These are phyloP conservation scores for Camelina laxa DNA, from an alignment of 345 rosid species.

Conservation along the genomic window DNA sequence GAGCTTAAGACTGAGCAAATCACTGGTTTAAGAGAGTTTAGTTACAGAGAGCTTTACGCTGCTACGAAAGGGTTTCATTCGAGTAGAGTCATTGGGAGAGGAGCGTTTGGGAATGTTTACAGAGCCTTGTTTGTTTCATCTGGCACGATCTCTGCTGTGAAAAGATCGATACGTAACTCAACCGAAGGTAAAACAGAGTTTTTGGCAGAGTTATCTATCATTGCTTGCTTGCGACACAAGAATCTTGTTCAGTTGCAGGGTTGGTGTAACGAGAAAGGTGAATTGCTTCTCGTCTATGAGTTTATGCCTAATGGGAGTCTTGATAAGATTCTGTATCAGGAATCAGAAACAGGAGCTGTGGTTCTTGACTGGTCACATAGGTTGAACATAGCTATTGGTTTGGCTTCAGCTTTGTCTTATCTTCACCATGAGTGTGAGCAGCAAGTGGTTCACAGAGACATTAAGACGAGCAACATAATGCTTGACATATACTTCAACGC, in stretches of 20 bases:
- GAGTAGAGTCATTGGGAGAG: constrained; percentile 78
- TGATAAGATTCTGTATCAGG: constrained; percentile 75
- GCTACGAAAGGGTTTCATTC: constrained; percentile 91
- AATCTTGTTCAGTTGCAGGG: constrained; percentile 87
- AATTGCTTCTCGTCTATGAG: constrained; percentile 87
- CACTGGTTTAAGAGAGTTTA: constrained; percentile 73
- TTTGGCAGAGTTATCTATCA: constrained; percentile 78
- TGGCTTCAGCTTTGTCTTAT: constrained; percentile 79
- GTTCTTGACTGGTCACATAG: constrained; percentile 70
- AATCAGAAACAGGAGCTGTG: constrained; percentile 47
- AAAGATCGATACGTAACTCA: constrained; percentile 78
- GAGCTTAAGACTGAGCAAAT: constrained; percentile 68
- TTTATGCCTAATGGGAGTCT: constrained; percentile 96
- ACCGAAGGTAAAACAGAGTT: constrained; percentile 89
- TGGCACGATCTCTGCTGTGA: constrained; percentile 75
- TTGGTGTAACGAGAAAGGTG: constrained; percentile 91
- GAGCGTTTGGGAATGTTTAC: constrained; percentile 91
- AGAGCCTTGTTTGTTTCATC: constrained; percentile 66
- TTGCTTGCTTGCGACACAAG: constrained; percentile 94
- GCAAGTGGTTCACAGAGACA: constrained; percentile 93
- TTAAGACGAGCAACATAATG: constrained; percentile 89
- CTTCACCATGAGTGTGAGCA: constrained; percentile 96
- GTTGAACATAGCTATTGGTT: constrained; percentile 72
- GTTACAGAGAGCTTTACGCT: constrained; percentile 68
- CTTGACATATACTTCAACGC: constrained; percentile 83